A percentile compares a stretch with the other conserved stretches of the same genome.
Conservation (phyloP, 192 early-diverging fungal genomes). For the Coemansia sp. region DNA sequence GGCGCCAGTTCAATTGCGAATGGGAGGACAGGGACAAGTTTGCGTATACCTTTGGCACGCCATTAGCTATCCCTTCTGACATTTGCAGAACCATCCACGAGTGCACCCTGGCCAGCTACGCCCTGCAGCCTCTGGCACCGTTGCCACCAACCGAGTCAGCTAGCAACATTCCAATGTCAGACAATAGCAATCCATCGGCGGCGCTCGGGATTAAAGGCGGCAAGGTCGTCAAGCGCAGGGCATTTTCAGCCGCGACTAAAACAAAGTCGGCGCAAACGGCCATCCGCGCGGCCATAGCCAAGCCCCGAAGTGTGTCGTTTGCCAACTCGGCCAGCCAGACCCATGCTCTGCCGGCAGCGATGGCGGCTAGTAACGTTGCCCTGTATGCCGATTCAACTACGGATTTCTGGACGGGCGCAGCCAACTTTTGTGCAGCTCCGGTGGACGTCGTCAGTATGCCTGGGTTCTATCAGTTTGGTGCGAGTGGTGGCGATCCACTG, state of each 20-base stretch:
- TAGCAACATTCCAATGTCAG: neutral
- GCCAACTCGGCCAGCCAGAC: neutral
- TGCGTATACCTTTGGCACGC: neutral
- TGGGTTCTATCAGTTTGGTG: neutral
- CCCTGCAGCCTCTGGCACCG: neutral
- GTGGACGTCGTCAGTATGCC: neutral
- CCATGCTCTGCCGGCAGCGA: neutral
- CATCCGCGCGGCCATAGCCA: neutral
- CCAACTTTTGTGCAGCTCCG: neutral
- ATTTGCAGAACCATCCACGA: conserved; percentile 25
- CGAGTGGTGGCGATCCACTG: neutral
- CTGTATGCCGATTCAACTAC: neutral
- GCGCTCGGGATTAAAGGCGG: conserved; percentile 9
- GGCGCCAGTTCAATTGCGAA: neutral
- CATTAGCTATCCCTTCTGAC: conserved; percentile 11
- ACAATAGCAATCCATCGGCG: neutral
- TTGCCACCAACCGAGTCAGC: neutral
- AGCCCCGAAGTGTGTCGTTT: conserved; percentile 33
- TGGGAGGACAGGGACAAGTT: conserved; percentile 42
- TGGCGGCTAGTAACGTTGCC: neutral
- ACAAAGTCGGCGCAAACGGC: conserved; percentile 3
- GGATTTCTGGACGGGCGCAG: neutral
- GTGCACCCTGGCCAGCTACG: conserved; percentile 10
- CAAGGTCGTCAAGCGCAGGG: conserved; percentile 23
- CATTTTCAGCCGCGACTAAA: conserved; percentile 16